Evolutionary conservation across 179 eudicot genomes (phyloP).

Genomic region (Beta macrorhiza): DNA sequence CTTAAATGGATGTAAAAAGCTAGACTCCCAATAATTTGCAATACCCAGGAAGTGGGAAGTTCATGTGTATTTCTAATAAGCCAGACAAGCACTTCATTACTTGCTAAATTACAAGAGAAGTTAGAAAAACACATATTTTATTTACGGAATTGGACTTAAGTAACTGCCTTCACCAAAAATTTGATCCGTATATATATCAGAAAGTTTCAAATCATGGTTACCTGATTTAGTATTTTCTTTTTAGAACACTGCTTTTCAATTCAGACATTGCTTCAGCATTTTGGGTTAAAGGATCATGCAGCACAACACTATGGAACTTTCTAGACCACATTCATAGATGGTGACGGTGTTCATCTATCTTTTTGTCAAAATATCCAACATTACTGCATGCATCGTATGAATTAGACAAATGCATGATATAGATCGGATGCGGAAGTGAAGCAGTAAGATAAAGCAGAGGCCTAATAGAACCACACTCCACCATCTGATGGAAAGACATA

Average conservation of each 20-base stretch:
- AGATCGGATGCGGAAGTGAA: background rate
- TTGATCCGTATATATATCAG: background rate
- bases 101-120: background rate
- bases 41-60: background rate
- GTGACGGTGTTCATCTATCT: background rate
- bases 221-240: background rate
- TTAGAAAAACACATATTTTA: background rate
- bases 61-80: background rate
- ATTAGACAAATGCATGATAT: background rate
- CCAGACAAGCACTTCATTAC: background rate
- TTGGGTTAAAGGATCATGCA: background rate
- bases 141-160: background rate
- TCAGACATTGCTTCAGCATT: background rate
- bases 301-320: background rate
- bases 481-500: background rate
- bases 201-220: background rate
- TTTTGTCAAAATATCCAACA: background rate
- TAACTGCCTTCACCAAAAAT: background rate
- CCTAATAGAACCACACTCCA: constrained; percentile 5
- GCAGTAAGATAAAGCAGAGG: background rate
- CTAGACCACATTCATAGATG: background rate
- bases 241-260: background rate
- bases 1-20: background rate
- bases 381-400: background rate
- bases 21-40: background rate